A percentile compares a stretch with the other conserved stretches of the same genome.
phyloP scores from a whole-genome alignment of 2,329 filamentous ascomycete genomes.

The Bretziella fagacearum region DNA sequence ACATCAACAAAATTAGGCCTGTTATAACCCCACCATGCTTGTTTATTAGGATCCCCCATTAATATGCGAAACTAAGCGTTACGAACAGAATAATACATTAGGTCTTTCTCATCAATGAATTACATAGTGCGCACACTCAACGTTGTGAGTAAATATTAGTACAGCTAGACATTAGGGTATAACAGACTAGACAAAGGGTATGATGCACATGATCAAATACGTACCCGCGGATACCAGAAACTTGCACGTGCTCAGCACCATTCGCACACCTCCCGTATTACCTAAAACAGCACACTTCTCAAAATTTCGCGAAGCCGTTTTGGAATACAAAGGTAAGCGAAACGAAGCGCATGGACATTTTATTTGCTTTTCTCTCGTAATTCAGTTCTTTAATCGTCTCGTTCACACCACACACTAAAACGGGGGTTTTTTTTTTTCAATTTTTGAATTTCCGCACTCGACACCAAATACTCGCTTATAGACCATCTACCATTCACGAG shows the following conservation, averaged over 20 bases:
- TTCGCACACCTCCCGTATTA: conserved; percentile 4
- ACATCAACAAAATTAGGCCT: neutral
- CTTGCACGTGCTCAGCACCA: neutral
- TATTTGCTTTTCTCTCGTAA: neutral
- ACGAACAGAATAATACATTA: neutral
- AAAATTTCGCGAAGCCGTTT: conserved; percentile 8
- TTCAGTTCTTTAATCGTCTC: neutral
- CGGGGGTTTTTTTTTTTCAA: too few species aligned
- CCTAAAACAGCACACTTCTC: neutral
- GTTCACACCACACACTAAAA: neutral
- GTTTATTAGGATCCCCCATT: neutral
- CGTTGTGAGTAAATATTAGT: too few species aligned
- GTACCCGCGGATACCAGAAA: neutral
- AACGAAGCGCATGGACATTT: conserved; percentile 3
- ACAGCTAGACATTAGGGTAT: neutral
- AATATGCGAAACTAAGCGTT: conserved; percentile 1
- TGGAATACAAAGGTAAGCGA: neutral
- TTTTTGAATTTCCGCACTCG: too few species aligned
- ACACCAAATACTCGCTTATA: too few species aligned
- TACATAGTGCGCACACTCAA: too few species aligned
- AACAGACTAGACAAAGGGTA: neutral
- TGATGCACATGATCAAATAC: neutral
- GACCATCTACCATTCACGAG: too few species aligned
- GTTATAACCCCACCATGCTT: neutral
- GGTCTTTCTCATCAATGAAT: neutral